Percentiles rank a stretch among this genome's conserved stretches.
Conservation (phyloP, 2,329 filamentous ascomycete species). For the Blastomyces gilchristii region DNA sequence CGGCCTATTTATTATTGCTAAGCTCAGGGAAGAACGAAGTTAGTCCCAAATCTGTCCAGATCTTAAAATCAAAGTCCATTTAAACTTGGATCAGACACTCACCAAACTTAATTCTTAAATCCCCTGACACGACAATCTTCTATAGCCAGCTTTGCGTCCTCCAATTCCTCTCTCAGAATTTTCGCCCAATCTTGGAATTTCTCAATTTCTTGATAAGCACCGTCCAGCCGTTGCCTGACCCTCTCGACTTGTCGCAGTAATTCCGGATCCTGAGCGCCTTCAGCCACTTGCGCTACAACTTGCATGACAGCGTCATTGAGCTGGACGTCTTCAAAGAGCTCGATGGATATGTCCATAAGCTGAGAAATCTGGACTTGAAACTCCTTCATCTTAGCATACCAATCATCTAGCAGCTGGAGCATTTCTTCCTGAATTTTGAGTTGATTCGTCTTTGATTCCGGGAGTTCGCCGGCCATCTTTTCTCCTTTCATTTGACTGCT, state of each 20-base stretch:
- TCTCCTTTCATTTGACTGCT: background rate
- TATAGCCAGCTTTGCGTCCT: background rate
- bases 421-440: background rate
- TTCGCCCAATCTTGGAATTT: background rate
- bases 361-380: background rate
- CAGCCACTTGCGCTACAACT: background rate
- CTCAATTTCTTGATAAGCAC: background rate
- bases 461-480: background rate
- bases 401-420: background rate
- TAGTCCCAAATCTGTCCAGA: background rate
- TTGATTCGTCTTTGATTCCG: background rate
- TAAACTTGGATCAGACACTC: background rate
- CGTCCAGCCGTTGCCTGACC: too few relatives aligned
- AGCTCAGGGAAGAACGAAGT: background rate
- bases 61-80: background rate
- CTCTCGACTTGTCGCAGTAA: background rate
- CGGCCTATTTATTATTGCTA: background rate
- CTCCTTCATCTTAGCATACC: background rate
- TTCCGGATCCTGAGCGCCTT: background rate
- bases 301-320: background rate
- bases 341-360: background rate
- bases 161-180: background rate
- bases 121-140: background rate
- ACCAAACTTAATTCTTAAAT: background rate
- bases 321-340: background rate